Evolutionary conservation across 1,284 basidiomycete genomes (phyloP).

Genomic region (Phlebopus sp.): DNA sequence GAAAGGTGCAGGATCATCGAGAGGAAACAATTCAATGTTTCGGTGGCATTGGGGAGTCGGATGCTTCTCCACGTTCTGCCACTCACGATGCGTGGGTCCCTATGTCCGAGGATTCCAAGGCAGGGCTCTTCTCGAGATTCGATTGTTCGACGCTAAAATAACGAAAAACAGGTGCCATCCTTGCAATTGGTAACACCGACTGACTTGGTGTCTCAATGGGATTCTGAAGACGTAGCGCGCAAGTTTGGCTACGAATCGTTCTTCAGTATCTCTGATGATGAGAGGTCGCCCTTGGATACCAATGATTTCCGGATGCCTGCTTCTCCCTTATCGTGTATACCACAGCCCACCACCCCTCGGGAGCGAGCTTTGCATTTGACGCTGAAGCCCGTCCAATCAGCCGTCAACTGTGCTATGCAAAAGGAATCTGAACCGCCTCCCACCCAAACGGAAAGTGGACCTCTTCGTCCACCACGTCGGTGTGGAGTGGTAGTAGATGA

Average conservation of each 20-base stretch:
- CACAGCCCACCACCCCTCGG: conserved; percentile 7
- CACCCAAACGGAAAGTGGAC: conserved; percentile 6
- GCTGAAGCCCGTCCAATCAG: no score
- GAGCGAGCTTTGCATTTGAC: conserved; percentile 1
- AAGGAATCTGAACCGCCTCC: conserved; percentile 5
- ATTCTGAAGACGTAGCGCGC: conserved; percentile 7
- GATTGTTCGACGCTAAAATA: conserved; percentile 7
- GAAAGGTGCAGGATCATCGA: conserved; percentile 5
- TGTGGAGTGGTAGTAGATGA: conserved; percentile 42
- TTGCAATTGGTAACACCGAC: conserved; percentile 20
- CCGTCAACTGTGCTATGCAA: no score
- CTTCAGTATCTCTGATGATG: conserved; percentile 7
- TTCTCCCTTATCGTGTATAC: conserved; percentile 2
- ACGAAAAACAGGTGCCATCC: conserved; percentile 13
- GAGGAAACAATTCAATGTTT: conserved; percentile 6
- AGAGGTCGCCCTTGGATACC: conserved; percentile 6
- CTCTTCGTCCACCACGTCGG: conserved; percentile 31
- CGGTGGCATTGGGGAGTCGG: not conserved
- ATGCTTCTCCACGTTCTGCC: conserved; percentile 13
- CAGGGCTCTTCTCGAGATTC: conserved; percentile 7
- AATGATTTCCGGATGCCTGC: conserved; percentile 2
- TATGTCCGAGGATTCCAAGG: conserved; percentile 19
- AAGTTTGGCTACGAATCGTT: conserved; percentile 8
- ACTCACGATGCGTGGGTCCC: conserved; percentile 18
- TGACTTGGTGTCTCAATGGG: conserved; percentile 15